A percentile compares a stretch with the other conserved stretches of the same genome.
These are phyloP conservation scores for Sclerotiophoma versabilis DNA, from an alignment of 2,329 filamentous ascomycete species.

Conservation along the genomic window DNA sequence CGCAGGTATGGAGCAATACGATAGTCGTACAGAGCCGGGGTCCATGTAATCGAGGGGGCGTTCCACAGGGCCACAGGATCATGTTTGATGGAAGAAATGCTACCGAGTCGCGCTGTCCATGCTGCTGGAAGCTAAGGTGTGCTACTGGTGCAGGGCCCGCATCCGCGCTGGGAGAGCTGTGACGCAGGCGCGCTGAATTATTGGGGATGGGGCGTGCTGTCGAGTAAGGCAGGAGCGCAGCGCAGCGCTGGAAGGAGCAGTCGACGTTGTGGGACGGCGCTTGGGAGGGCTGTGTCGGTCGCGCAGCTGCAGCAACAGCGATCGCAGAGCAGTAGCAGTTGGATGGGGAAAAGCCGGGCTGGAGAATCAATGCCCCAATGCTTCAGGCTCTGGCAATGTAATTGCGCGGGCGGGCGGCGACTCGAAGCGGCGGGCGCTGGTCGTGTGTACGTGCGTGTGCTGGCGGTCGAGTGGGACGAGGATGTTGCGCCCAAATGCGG, in stretches of 20 bases:
- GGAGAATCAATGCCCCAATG: background rate
- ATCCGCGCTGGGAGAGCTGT: conserved; percentile 13
- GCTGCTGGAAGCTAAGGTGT: conserved; percentile 32
- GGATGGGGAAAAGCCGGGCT: conserved; percentile 7
- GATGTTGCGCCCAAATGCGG: conserved; percentile 31
- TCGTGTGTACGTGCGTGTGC: conserved; percentile 24
- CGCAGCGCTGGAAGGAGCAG: conserved; percentile 20
- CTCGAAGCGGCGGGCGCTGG: conserved; percentile 18
- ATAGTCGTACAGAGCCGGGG: conserved; percentile 47
- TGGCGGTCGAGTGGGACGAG: conserved; percentile 12
- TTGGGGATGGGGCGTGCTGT: conserved; percentile 5
- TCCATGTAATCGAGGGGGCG: conserved; percentile 48
- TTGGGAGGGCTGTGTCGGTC: conserved; percentile 22
- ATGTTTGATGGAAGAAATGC: conserved; percentile 40
- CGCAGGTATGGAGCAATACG: conserved; percentile 50
- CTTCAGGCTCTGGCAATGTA: conserved; percentile 1
- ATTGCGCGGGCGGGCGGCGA: conserved; percentile 10
- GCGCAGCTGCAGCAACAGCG: conserved; percentile 9
- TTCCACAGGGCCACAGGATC: conserved; percentile 40
- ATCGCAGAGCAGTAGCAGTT: conserved; percentile 23
- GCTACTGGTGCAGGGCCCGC: conserved; percentile 12
- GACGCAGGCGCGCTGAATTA: conserved; percentile 10
- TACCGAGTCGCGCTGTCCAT: conserved; percentile 47
- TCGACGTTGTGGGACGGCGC: conserved; percentile 34
- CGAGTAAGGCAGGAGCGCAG: conserved; percentile 25